These are phyloP conservation scores for Lentinula lateritia DNA, from an alignment of 768 basidiomycete species.

Conservation along the genomic window DNA sequence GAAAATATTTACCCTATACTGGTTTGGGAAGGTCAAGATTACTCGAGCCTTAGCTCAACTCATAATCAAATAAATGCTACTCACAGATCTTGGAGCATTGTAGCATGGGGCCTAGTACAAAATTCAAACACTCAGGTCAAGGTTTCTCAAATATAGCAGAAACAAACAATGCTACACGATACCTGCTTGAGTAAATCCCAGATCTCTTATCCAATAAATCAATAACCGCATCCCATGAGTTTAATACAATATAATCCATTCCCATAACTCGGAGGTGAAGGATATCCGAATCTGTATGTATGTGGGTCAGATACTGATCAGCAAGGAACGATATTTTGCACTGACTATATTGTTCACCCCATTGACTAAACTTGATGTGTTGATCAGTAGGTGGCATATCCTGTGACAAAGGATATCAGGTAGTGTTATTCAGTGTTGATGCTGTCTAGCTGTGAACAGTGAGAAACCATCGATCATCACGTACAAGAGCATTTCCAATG, in stretches of 20 bases:
- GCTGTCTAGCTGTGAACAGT: not conserved
- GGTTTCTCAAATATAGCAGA: not conserved
- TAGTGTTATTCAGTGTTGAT: not conserved
- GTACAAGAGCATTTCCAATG: not conserved
- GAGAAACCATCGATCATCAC: not conserved
- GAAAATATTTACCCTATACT: not conserved
- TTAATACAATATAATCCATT: conserved; percentile 23
- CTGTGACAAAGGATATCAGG: not conserved
- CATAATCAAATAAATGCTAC: not conserved
- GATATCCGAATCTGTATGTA: conserved; percentile 21
- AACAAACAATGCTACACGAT: too few relatives aligned
- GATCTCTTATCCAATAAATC: conserved; percentile 40
- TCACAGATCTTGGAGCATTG: not conserved
- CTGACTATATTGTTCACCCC: conserved; percentile 29
- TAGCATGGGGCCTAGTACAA: not conserved
- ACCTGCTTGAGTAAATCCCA: conserved; percentile 32
- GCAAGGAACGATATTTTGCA: conserved; percentile 7
- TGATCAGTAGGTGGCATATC: conserved; percentile 32
- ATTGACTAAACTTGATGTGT: conserved; percentile 30
- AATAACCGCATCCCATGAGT: conserved; percentile 27
- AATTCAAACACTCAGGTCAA: too few relatives aligned
- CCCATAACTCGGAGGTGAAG: conserved; percentile 22
- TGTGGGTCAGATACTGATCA: not conserved
- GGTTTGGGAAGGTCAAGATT: too few relatives aligned
- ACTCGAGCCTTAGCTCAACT: not conserved